Conservation (phyloP, 139 green algal genomes). For the Chlorella vulgaris region DNA sequence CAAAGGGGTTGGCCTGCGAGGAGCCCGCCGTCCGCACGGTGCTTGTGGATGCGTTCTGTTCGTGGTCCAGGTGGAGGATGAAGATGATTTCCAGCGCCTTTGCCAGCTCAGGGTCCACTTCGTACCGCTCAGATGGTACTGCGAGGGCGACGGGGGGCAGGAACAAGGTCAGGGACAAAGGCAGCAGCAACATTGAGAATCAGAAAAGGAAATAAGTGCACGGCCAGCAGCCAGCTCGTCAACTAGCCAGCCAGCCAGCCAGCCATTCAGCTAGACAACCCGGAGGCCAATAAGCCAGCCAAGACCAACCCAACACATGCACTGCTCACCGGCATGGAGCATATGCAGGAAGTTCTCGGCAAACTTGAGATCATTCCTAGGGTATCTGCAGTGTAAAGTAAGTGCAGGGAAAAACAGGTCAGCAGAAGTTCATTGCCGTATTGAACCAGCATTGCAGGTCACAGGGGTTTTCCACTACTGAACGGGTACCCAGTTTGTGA, state of each 20-base stretch:
- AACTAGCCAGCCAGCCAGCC: too few species aligned
- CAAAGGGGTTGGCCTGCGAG: conserved; percentile 76
- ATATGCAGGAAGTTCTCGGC: conserved; percentile 77
- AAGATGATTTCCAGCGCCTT: conserved; percentile 67
- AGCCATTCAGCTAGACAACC: too few species aligned
- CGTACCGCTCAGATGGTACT: conserved; percentile 54
- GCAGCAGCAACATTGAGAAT: not conserved
- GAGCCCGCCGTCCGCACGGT: conserved; percentile 70
- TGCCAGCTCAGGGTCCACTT: conserved; percentile 58
- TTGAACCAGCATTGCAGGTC: too few species aligned
- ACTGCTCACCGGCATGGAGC: conserved; percentile 42
- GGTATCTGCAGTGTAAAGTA: too few species aligned
- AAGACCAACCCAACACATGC: not conserved
- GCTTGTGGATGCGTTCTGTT: conserved; percentile 74
- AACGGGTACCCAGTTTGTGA: too few species aligned
- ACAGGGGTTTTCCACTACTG: too few species aligned
- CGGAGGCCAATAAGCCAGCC: too few species aligned
- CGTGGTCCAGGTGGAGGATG: conserved; percentile 79
- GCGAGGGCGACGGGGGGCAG: not conserved
- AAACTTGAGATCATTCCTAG: conserved; percentile 64
- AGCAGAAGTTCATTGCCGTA: too few species aligned
- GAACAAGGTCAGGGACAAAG: not conserved
- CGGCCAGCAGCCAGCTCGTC: too few species aligned
- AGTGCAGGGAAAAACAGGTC: too few species aligned
- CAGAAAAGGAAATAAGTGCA: too few species aligned